Evolutionary conservation across 2,329 filamentous ascomycete species (phyloP).

Genomic region (Fusarium sp.): DNA sequence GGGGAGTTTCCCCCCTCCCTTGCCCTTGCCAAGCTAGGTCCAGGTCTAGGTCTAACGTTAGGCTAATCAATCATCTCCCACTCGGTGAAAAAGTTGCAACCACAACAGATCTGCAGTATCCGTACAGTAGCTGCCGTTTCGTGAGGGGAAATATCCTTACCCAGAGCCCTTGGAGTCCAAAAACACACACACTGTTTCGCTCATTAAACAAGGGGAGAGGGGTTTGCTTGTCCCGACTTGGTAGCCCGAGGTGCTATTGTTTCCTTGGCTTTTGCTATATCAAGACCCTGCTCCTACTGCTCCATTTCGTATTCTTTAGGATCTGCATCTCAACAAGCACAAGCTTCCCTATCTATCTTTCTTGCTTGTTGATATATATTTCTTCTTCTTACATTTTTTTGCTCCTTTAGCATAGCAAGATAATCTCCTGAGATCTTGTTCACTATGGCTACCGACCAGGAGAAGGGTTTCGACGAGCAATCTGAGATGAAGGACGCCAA

Average conservation of each 20-base stretch:
- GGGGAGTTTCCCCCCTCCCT: constrained; percentile 7
- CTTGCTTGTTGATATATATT: not conserved
- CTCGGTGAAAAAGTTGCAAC: constrained; percentile 2
- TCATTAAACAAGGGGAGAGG: constrained; percentile 23
- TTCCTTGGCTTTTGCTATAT: constrained; percentile 36
- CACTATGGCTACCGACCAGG: constrained; percentile 40
- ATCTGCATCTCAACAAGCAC: constrained; percentile 26
- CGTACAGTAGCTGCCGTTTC: not conserved
- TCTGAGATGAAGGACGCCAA: constrained; percentile 39
- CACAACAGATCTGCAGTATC: not conserved
- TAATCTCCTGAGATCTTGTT: not conserved
- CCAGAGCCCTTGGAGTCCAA: not conserved
- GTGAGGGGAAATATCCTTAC: constrained; percentile 40
- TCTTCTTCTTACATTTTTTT: not conserved
- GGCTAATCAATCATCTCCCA: not conserved
- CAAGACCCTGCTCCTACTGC: constrained; percentile 21
- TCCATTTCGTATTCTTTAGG: constrained; percentile 2
- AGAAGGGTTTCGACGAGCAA: constrained; percentile 40
- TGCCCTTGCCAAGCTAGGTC: not conserved
- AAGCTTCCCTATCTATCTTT: constrained; percentile 4
- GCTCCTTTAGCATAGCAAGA: not conserved
- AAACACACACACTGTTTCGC: too few species aligned
- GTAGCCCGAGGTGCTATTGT: constrained; percentile 44
- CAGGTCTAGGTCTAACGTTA: not conserved
- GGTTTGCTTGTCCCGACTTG: constrained; percentile 35